Evolutionary conservation across 192 early-diverging fungal species (phyloP), one percentile per base, ranked within the genome.

Genomic region (Backusella sp.): DNA sequence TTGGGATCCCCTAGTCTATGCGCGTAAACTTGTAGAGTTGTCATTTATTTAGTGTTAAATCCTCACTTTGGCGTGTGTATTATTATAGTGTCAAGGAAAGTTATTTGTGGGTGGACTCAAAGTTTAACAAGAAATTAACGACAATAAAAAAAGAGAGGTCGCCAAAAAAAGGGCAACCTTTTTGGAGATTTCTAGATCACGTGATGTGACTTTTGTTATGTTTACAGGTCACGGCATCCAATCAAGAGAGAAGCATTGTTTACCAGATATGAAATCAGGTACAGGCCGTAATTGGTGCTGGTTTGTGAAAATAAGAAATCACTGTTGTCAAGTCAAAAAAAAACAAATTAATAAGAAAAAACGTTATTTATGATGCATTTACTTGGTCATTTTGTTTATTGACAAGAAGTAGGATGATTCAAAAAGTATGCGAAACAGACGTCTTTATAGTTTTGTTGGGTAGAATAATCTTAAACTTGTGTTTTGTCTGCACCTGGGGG

Each of bases 1-100:
- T 78, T 82, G 46, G 85, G 85, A 79, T 88, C 87, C 34, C 85
- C 78, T 34, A 88, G 77, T 66, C 87, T 78, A 30, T 82, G 84
- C 21, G 87, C 87, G 73, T 85, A 88, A 41, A 88, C 87, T 41
- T 88, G 79, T 39, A 79, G 44, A 23, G 74, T 76, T 26, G 82
- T 83, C 82, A 80, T 80, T 46, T 62, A 62, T 62, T 14, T 28
- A 28, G n/a, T 62, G 21, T 28, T 62, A 62, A 62, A 62, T 62
- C 23, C 56, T 62, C 56, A 62, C 23, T 62, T 28, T 28, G 23
- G 26, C 56, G 56, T 62, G 56, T 62, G 28, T 62, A 12, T 28
- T 62, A 28, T 28, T 26, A 62, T 62, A 23, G 4, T 62, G 28
- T 26, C 23, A 62, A 62, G 56, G 26, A 28, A 62, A 23, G 56